These are phyloP conservation scores for Halteria grandinella DNA, from an alignment of 73 alveolate species.

Conservation along the genomic window DNA sequence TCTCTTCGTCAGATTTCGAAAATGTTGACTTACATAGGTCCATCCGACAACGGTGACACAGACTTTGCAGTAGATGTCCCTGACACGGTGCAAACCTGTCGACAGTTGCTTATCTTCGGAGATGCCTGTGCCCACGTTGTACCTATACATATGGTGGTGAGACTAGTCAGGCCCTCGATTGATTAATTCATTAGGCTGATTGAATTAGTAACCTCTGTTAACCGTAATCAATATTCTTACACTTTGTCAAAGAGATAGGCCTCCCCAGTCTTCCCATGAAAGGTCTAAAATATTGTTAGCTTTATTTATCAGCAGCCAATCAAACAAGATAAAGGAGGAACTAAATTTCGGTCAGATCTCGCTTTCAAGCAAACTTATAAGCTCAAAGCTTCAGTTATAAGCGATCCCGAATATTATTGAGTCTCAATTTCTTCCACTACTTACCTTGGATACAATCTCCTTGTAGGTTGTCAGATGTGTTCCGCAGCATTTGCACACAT, in stretches of 20 bases:
- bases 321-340: no score
- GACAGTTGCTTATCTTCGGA: constrained; percentile 77
- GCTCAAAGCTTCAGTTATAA: no score
- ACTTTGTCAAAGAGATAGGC: constrained; percentile 74
- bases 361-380: not conserved
- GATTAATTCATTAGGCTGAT: not conserved
- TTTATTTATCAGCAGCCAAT: no score
- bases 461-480: not conserved
- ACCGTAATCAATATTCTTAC: no score
- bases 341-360: no score
- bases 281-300: constrained; percentile 13
- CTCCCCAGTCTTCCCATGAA: constrained; percentile 74
- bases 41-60: constrained; percentile 83
- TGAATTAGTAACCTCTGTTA: not conserved
- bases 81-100: constrained; percentile 83
- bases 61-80: constrained; percentile 78
- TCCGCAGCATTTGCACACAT: not conserved
- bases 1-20: no score
- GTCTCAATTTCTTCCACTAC: no score
- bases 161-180: not conserved
- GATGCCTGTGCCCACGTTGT: constrained; percentile 71
- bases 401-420: no score
- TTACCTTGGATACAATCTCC: not conserved
- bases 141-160: constrained; percentile 18
- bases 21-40: constrained; percentile 86